Evolutionary conservation across 2,329 filamentous ascomycete genomes (phyloP).

Genomic region (Trichoderma lentiforme): DNA sequence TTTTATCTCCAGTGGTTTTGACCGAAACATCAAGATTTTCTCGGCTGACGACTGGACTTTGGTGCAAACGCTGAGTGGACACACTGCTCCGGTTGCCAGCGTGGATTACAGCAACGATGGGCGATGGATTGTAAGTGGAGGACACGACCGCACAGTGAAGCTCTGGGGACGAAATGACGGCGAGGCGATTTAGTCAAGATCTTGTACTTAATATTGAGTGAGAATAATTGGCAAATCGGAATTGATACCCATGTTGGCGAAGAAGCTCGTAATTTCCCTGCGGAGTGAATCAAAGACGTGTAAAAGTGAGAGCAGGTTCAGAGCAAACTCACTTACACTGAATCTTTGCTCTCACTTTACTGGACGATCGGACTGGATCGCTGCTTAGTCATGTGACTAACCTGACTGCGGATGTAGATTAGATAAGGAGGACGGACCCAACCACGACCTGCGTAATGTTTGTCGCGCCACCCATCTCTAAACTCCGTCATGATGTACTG

Average conservation of each 20-base stretch:
- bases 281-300: background rate
- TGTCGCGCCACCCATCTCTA: slow-evolving; percentile 6
- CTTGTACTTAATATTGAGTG: slow-evolving; percentile 14
- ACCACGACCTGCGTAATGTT: background rate
- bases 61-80: slow-evolving; percentile 81
- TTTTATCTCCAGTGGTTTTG: slow-evolving; percentile 86
- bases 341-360: background rate
- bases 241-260: slow-evolving; percentile 1
- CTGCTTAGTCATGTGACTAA: slow-evolving; percentile 21
- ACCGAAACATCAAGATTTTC: slow-evolving; percentile 93
- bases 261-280: background rate
- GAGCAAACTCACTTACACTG: background rate
- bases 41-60: slow-evolving; percentile 95
- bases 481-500: slow-evolving; percentile 1
- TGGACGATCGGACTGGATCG: background rate
- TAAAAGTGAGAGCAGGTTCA: background rate
- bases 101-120: slow-evolving; percentile 84
- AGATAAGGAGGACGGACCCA: slow-evolving; percentile 23
- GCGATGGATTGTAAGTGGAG: slow-evolving; percentile 90
- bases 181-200: slow-evolving; percentile 43
- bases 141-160: slow-evolving; percentile 93
- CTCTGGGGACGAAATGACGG: slow-evolving; percentile 87
- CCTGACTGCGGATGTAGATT: slow-evolving; percentile 20
- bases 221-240: background rate
- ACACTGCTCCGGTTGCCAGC: slow-evolving; percentile 88